These are phyloP conservation scores for Pyrrhoderma noxium DNA, from an alignment of 1,284 basidiomycete genomes.

Conservation along the genomic window DNA sequence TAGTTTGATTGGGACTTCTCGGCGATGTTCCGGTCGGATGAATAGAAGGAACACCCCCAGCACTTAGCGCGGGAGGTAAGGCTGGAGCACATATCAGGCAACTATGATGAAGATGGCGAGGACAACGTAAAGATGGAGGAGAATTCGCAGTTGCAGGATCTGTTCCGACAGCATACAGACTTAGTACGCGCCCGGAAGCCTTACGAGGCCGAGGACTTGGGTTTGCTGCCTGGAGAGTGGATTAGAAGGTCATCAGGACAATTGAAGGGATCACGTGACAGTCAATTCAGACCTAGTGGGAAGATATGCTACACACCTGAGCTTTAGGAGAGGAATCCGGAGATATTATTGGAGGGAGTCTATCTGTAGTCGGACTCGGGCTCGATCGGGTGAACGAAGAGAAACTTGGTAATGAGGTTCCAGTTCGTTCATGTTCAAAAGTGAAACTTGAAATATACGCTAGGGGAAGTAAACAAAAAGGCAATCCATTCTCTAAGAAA, in stretches of 20 bases:
- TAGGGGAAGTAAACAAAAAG: slow-evolving; percentile 33
- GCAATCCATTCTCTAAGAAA: slow-evolving; percentile 23
- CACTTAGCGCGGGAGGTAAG: slow-evolving; percentile 27
- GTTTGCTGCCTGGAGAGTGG: background rate
- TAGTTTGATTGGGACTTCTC: slow-evolving; percentile 11
- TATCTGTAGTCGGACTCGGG: slow-evolving; percentile 12
- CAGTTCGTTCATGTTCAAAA: slow-evolving; percentile 8
- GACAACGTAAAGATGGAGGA: slow-evolving; percentile 57
- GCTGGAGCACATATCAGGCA: slow-evolving; percentile 69
- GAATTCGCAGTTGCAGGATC: slow-evolving; percentile 57
- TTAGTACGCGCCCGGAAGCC: slow-evolving; percentile 37
- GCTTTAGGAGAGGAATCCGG: slow-evolving; percentile 2
- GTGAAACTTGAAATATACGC: slow-evolving; percentile 30
- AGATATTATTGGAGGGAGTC: slow-evolving; percentile 15
- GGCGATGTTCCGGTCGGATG: slow-evolving; percentile 12
- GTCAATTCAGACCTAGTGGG: too few relatives aligned
- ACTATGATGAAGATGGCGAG: slow-evolving; percentile 60
- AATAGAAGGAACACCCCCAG: slow-evolving; percentile 10
- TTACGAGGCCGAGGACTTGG: slow-evolving; percentile 18
- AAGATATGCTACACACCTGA: slow-evolving; percentile 10
- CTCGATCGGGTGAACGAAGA: slow-evolving; percentile 14
- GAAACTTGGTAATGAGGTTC: slow-evolving; percentile 16
- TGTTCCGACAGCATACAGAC: slow-evolving; percentile 52
- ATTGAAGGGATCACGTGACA: background rate
- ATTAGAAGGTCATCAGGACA: background rate